Evolutionary conservation across 148 eudicot species (phyloP), one percentile per base, ranked within the genome.

Genomic region (Salicornia ramosissima): DNA sequence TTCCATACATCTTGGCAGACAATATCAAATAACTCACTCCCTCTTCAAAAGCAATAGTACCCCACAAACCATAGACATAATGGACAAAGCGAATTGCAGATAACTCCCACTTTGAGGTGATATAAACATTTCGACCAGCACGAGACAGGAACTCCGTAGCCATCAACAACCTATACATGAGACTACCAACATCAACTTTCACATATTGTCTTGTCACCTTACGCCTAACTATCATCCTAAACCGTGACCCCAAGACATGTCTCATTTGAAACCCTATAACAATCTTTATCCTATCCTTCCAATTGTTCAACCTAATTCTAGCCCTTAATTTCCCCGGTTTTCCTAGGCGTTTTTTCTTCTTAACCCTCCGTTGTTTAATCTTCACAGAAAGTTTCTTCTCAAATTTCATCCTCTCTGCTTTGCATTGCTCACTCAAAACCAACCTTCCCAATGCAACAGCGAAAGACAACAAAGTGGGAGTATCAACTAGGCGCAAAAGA

Each of bases 21-120:
- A 59, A 10, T 56, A 25, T 45, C 26, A 67, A 58, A 5, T 60
- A 33, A 22, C 71, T 74, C 71, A 74, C 67, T 21, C 51, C 66
- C 29, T 74, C 71, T 1, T 33, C 34, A 58, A 67, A 57, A 46
- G 66, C 70, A 65, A 73, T 68, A 52, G 70, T 73, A 54, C 70
- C 58, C 76, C 71, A 73, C 19, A 73, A 73, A 13, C 76, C 71
- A 50, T 42, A 64, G 14, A 65, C 29, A 31, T 33, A 6, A 7
- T 65, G 42, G 65, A 73, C 65, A 22, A 73, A 43, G 28, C 76
- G 65, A 14, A 73, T 24, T 30, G 65, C 61, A 70, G 65, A 73
- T 43, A 73, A 73, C 76, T 73, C 76, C 76, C 76, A 73, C 63
- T 73, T 55, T 0, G 70, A 65, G 22, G 71, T 65, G 5, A 73